Evolutionary conservation across 345 rosid genomes (phyloP).

Genomic region (Eutrema japonicum): DNA sequence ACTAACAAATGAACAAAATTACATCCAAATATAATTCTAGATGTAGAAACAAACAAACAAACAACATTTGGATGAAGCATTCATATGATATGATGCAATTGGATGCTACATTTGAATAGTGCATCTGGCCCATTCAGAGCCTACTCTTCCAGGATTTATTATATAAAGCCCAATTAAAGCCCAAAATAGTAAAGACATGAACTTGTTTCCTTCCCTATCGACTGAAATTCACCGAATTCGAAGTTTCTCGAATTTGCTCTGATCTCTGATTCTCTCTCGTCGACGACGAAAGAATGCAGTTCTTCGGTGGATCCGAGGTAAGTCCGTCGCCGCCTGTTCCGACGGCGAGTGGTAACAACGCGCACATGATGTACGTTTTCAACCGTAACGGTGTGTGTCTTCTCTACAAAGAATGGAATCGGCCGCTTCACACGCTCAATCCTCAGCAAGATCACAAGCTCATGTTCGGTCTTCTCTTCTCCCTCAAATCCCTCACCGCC

Average conservation of each 20-base stretch:
- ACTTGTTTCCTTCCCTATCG: conserved; percentile 4
- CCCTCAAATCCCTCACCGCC: conserved; percentile 92
- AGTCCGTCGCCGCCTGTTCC: conserved; percentile 85
- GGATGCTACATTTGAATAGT: too few species aligned
- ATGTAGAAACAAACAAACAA: too few species aligned
- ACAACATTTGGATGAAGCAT: too few species aligned
- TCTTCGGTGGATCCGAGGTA: conserved; percentile 90
- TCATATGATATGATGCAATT: too few species aligned
- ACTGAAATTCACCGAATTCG: background rate
- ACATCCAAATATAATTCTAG: too few species aligned
- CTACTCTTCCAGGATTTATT: background rate
- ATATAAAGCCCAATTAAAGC: conserved; percentile 20
- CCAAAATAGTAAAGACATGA: background rate
- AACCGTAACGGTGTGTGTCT: conserved; percentile 88
- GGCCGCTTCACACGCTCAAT: conserved; percentile 82
- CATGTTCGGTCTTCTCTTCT: conserved; percentile 98
- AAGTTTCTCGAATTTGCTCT: conserved; percentile 4
- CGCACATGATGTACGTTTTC: conserved; percentile 85
- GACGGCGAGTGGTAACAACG: conserved; percentile 78
- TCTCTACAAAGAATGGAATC: conserved; percentile 89
- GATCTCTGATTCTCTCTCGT: conserved; percentile 22
- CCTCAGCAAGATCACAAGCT: conserved; percentile 93
- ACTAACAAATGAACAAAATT: too few species aligned
- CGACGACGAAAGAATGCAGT: conserved; percentile 60
- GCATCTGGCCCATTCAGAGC: background rate